Base-by-base conservation (phyloP, 805 yeast genomes). In the Suhomyces tanzawaensis region DNA sequence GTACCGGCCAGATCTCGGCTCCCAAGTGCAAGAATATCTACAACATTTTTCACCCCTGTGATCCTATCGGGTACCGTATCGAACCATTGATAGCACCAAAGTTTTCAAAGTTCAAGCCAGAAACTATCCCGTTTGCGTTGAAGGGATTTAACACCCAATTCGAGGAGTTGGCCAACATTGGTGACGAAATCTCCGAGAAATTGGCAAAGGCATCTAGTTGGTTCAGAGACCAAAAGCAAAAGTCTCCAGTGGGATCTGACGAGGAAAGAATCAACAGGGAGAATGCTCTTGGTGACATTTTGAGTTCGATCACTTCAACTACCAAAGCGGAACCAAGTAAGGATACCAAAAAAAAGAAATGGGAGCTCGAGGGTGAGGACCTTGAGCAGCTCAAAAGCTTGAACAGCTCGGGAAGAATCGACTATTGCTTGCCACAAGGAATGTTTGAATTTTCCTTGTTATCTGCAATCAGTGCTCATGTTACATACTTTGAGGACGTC, bases 21-120 rank as follows among this genome's bases (percentile, higher is more conserved):
- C 88, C 93, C 3, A 72, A 71, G 22, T 81, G 84, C 45, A 62
- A 69, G 2, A 84, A 85, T 51, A 58, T 85, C 29, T 93, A 84
- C 64, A 91, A 91, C 54, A 63, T 93, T 4, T 88, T 85, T 64
- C 95, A 91, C 49, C 86, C 91, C 0, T 82, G 95, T 47, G 99
- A 91, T 55, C 96, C 97, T 0, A 82, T 93, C 28, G 90, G 91
- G 0, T 88, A 90, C 52, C 69, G 98, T 39, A 62, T 90, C 41
- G 99, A 91, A 58, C 99, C 99, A 1, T 63, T 91, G 40, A 73
- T 90, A 4, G 62, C 68, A 42, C 67, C 72, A 15, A 60, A 54
- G 42, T 69, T 81, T 46, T 64, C 79, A 0, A 55, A 66, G 7
- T 60, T 71, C 39, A 69, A 72, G 44, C 85, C 91, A 0, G 77